A percentile compares a stretch with the other conserved stretches of the same genome.
phyloP scores from a whole-genome alignment of 2,329 filamentous ascomycete genomes.

The Colletotrichum siamense region DNA sequence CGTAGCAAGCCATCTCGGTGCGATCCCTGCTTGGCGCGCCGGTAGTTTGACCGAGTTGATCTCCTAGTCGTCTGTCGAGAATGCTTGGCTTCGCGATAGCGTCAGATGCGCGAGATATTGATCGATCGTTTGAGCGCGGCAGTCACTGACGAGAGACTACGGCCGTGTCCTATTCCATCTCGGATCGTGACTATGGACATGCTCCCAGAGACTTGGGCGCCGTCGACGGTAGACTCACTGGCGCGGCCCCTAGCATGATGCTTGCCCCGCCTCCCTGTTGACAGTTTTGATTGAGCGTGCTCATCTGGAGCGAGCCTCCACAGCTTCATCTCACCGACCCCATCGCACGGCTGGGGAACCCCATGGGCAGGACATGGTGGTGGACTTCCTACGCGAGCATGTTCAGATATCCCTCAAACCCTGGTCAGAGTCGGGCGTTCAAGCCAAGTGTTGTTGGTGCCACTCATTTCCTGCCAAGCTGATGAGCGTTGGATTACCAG shows the following conservation, averaged over 20 bases:
- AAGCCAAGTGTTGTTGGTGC: not conserved
- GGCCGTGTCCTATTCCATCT: not conserved
- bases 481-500: not conserved
- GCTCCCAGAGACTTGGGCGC: not conserved
- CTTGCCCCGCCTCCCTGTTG: not conserved
- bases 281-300: not conserved
- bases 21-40: not conserved
- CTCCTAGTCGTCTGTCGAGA: not conserved
- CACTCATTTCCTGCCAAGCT: not conserved
- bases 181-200: not conserved
- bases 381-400: not conserved
- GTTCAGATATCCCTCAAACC: not conserved
- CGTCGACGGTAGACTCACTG: not conserved
- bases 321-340: not conserved
- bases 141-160: not conserved
- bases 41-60: not conserved
- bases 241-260: not conserved
- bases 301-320: not conserved
- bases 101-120: not conserved
- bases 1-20: not conserved
- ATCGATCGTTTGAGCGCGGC: not conserved
- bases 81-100: not conserved
- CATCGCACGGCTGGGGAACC: not conserved
- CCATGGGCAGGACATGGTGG: not conserved
- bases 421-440: not conserved